Conservation (phyloP, 352 stramenopile species). For the Thalassiosira oceanica region DNA sequence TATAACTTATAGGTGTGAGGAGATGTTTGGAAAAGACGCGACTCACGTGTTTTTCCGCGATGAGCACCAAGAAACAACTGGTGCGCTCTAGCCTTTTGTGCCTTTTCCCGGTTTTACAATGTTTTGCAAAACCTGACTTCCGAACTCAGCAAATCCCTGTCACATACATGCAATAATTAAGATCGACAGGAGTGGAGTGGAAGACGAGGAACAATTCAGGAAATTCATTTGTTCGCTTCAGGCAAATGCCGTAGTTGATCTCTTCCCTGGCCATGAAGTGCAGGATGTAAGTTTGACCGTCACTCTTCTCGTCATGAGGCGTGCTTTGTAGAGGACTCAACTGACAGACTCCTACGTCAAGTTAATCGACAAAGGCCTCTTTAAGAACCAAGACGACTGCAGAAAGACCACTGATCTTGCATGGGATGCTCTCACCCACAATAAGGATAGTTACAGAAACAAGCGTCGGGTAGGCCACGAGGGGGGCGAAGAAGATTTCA, state of each 20-base stretch:
- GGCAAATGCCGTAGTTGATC: slow-evolving; percentile 14
- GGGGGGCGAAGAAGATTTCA: slow-evolving; percentile 4
- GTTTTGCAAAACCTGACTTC: too few species aligned
- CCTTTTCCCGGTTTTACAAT: too few species aligned
- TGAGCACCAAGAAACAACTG: slow-evolving; percentile 41
- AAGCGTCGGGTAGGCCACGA: neutral
- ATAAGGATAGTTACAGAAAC: slow-evolving; percentile 1
- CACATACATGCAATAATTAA: slow-evolving; percentile 38
- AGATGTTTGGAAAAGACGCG: neutral
- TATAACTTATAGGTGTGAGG: slow-evolving; percentile 10
- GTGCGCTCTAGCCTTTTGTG: too few species aligned
- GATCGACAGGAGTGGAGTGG: slow-evolving; percentile 13
- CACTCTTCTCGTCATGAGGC: too few species aligned
- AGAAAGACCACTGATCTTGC: neutral
- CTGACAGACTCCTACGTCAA: too few species aligned
- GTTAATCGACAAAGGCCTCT: slow-evolving; percentile 7
- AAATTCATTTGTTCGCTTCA: slow-evolving; percentile 23
- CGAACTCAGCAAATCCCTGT: slow-evolving; percentile 20
- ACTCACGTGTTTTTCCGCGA: slow-evolving; percentile 26
- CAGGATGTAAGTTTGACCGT: too few species aligned
- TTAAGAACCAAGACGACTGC: slow-evolving; percentile 10
- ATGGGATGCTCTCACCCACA: slow-evolving; percentile 11
- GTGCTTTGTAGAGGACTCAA: too few species aligned
- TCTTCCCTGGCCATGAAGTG: slow-evolving; percentile 4
- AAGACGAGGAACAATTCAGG: slow-evolving; percentile 17